Conservation (phyloP, 306 rosid genomes). For the Acacia acuminata region DNA sequence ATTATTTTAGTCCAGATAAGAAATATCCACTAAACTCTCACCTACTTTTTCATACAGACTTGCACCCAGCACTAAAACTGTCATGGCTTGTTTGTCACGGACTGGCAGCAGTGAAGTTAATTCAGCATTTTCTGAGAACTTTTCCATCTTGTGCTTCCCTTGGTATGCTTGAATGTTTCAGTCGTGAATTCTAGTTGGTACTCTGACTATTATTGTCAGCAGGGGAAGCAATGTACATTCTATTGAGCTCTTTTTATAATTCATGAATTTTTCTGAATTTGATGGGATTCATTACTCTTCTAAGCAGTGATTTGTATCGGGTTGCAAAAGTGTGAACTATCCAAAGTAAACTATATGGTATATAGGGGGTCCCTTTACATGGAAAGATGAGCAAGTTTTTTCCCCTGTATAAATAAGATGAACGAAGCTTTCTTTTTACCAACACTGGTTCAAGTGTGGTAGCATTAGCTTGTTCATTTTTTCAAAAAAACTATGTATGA, state of each 20-base stretch:
- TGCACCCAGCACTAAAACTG: constrained; percentile 52
- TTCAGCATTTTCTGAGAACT: constrained; percentile 68
- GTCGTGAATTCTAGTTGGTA: neutral
- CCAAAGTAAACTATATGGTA: neutral
- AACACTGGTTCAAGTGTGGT: neutral
- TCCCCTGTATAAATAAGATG: neutral
- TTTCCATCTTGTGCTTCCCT: constrained; percentile 93
- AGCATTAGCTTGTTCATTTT: constrained; percentile 5
- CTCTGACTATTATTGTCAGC: constrained; percentile 10
- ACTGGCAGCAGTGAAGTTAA: constrained; percentile 71
- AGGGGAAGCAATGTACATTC: neutral
- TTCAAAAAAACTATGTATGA: neutral
- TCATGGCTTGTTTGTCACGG: constrained; percentile 85
- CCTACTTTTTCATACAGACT: constrained; percentile 46
- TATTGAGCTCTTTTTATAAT: constrained; percentile 8
- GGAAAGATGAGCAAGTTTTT: constrained; percentile 11
- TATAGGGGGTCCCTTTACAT: constrained; percentile 1
- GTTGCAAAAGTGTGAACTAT: neutral
- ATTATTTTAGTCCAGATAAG: constrained; percentile 9
- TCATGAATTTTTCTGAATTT: constrained; percentile 2
- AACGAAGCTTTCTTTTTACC: constrained; percentile 4
- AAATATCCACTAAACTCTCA: neutral
- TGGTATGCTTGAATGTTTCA: constrained; percentile 50
- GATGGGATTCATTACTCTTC: neutral
- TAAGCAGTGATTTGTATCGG: neutral